Conservation (phyloP, 768 basidiomycete species). For the Coprinopsis cinerea region DNA sequence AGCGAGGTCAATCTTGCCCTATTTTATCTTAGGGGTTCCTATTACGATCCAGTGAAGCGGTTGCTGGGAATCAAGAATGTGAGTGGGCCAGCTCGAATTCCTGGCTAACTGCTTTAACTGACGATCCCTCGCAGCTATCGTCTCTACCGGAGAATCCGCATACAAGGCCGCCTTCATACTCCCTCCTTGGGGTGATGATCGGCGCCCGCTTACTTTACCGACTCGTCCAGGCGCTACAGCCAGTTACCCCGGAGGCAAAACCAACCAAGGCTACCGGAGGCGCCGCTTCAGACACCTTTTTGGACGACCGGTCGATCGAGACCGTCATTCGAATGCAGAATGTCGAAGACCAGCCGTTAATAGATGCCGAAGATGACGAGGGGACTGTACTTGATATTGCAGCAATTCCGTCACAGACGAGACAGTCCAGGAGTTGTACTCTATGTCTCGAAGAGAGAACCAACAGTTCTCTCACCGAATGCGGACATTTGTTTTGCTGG, state of each 20-base stretch:
- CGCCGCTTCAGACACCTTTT: conserved; percentile 30
- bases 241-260: conserved; percentile 16
- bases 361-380: conserved; percentile 65
- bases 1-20: conserved; percentile 72
- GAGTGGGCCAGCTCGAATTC: conserved; percentile 10
- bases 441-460: conserved; percentile 83
- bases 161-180: conserved; percentile 75
- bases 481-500: conserved; percentile 90
- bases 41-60: conserved; percentile 68
- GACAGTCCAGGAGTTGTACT: conserved; percentile 68
- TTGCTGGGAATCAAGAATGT: conserved; percentile 68
- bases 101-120: neutral
- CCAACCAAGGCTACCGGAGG: conserved; percentile 19
- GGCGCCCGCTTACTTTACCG: conserved; percentile 59
- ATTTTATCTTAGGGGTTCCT: conserved; percentile 78
- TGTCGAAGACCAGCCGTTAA: conserved; percentile 47
- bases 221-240: conserved; percentile 28
- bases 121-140: conserved; percentile 50
- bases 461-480: conserved; percentile 78
- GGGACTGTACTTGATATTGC: conserved; percentile 59
- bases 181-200: conserved; percentile 75
- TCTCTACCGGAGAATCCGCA: conserved; percentile 66
- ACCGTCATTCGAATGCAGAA: conserved; percentile 43
- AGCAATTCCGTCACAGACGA: conserved; percentile 42
- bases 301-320: conserved; percentile 61